These are phyloP conservation scores for Nemania sp. DNA, from an alignment of 2,329 filamentous ascomycete species.

Conservation along the genomic window DNA sequence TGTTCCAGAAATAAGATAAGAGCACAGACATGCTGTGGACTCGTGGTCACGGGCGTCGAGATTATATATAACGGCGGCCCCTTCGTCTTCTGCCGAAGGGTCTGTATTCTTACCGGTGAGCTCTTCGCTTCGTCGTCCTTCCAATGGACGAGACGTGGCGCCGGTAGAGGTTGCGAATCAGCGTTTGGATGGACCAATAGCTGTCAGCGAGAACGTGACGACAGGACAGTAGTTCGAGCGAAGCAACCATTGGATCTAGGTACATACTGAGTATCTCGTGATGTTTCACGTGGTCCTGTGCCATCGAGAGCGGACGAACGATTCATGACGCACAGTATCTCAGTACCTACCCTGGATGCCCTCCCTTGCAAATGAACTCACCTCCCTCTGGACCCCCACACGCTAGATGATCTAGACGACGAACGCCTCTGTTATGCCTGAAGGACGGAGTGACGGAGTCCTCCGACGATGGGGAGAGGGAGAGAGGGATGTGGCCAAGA, in stretches of 20 bases:
- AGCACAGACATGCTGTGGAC: neutral
- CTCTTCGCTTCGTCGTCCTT: neutral
- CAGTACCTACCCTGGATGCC: neutral
- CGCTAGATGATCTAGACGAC: constrained; percentile 12
- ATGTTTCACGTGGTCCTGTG: constrained; percentile 26
- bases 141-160: neutral
- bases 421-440: constrained; percentile 6
- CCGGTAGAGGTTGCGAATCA: neutral
- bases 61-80: constrained; percentile 22
- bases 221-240: neutral
- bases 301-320: constrained; percentile 21
- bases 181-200: constrained; percentile 12
- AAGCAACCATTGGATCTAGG: neutral
- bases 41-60: neutral
- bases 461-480: constrained; percentile 16
- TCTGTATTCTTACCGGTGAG: neutral
- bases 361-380: constrained; percentile 19
- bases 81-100: neutral
- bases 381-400: constrained; percentile 8
- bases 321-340: constrained; percentile 12
- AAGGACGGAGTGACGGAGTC: constrained; percentile 9
- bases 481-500: constrained; percentile 4
- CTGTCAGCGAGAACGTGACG: neutral
- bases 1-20: constrained; percentile 28
- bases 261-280: constrained; percentile 11